Conservation (phyloP, 345 rosid species). For the Citrus sp. region DNA sequence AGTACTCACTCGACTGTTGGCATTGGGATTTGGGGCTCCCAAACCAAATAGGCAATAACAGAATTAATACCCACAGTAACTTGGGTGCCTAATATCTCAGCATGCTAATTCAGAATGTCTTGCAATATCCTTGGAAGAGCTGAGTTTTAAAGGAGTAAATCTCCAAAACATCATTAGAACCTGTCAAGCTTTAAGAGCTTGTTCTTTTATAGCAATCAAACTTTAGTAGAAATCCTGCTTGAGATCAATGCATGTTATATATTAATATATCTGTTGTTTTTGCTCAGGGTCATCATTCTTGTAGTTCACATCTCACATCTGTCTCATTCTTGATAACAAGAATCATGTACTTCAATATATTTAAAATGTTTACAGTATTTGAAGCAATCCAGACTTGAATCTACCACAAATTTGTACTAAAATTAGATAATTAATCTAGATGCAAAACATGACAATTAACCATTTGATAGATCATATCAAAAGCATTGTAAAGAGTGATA, state of each 20-base stretch:
- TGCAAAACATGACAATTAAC: background rate
- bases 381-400: background rate
- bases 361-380: background rate
- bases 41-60: background rate
- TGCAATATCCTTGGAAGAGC: background rate
- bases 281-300: background rate
- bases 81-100: background rate
- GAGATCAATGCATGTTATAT: background rate
- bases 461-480: background rate
- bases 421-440: background rate
- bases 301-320: background rate
- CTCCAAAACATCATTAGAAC: background rate
- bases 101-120: conserved; percentile 1
- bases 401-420: background rate
- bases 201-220: conserved; percentile 4
- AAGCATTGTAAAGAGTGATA: background rate
- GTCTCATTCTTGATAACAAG: background rate
- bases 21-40: no score
- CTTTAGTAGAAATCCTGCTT: background rate
- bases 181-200: background rate
- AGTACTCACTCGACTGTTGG: background rate
- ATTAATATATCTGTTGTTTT: background rate
- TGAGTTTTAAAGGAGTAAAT: background rate
- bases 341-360: background rate
- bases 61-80: background rate